Conservation (phyloP, 208 protist genomes). For the Crithidia brevicula region DNA sequence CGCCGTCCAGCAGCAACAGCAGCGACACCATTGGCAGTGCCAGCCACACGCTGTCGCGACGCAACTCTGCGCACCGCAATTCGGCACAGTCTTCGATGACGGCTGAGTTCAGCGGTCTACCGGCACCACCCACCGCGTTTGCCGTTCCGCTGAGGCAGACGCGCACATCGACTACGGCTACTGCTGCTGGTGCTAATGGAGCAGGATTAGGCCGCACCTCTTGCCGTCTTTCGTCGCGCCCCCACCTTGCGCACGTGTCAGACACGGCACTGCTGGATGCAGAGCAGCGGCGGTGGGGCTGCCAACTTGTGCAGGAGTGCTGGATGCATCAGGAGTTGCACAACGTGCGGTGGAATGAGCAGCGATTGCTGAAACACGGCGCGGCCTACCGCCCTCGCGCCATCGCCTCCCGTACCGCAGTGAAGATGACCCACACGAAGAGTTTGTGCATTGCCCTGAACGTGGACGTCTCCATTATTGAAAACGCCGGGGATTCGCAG, state of each 20-base stretch:
- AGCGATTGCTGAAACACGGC: slow-evolving; percentile 52
- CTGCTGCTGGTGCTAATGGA: no score
- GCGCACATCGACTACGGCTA: background rate
- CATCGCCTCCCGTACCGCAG: slow-evolving; percentile 60
- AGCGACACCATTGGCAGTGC: background rate
- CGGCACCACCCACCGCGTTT: background rate
- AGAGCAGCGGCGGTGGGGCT: slow-evolving; percentile 59
- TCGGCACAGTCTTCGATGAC: slow-evolving; percentile 13
- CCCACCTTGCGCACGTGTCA: slow-evolving; percentile 32
- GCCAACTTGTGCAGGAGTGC: slow-evolving; percentile 57
- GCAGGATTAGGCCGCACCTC: background rate
- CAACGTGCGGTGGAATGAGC: slow-evolving; percentile 65
- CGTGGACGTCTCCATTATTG: slow-evolving; percentile 58
- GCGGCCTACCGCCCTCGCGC: slow-evolving; percentile 57
- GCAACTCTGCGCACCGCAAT: background rate
- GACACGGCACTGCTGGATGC: slow-evolving; percentile 62
- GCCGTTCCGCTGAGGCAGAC: background rate
- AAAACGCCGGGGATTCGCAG: slow-evolving; percentile 38
- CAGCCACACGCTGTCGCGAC: background rate
- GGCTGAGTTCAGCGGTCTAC: background rate
- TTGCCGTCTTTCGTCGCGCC: background rate
- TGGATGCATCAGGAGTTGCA: slow-evolving; percentile 70
- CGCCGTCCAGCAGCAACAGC: slow-evolving; percentile 4
- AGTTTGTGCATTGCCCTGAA: slow-evolving; percentile 73
- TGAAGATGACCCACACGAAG: slow-evolving; percentile 62